Percentiles rank a stretch among this genome's conserved stretches.
Evolutionary conservation across 345 rosid genomes (phyloP).

Genomic region (Moricandia moricandioides): DNA sequence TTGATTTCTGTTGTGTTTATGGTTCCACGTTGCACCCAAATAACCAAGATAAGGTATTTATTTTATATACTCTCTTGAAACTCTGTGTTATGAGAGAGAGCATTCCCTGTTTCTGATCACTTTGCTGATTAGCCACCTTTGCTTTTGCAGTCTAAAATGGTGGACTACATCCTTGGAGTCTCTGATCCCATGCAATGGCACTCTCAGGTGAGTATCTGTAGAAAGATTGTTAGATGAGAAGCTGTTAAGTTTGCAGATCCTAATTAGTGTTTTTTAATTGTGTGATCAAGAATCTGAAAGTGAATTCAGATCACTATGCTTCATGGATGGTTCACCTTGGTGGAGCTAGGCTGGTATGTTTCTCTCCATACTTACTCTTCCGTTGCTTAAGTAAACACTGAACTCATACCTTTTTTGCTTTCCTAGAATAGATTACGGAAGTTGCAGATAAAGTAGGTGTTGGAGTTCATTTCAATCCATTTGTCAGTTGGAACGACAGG

Average conservation of each 20-base stretch:
- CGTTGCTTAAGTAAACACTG: slow-evolving; percentile 1
- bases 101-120: background rate
- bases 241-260: background rate
- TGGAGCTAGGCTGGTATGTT: slow-evolving; percentile 71
- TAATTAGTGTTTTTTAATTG: background rate
- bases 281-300: slow-evolving; percentile 62
- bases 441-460: slow-evolving; percentile 77
- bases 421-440: slow-evolving; percentile 49
- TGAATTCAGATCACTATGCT: slow-evolving; percentile 79
- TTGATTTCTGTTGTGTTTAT: slow-evolving; percentile 82
- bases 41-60: slow-evolving; percentile 60
- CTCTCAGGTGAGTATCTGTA: slow-evolving; percentile 50
- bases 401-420: background rate
- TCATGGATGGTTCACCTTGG: slow-evolving; percentile 78
- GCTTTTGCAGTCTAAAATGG: slow-evolving; percentile 63
- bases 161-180: slow-evolving; percentile 81
- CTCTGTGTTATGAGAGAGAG: background rate
- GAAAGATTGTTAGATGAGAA: background rate
- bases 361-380: slow-evolving; percentile 15
- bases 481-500: slow-evolving; percentile 75
- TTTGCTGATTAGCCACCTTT: background rate
- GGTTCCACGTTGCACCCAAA: slow-evolving; percentile 85
- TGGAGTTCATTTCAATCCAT: slow-evolving; percentile 92
- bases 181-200: slow-evolving; percentile 85
- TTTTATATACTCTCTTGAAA: background rate